Evolutionary conservation across 2,329 filamentous ascomycete genomes (phyloP).

Genomic region (Teratosphaeriaceae sp.): DNA sequence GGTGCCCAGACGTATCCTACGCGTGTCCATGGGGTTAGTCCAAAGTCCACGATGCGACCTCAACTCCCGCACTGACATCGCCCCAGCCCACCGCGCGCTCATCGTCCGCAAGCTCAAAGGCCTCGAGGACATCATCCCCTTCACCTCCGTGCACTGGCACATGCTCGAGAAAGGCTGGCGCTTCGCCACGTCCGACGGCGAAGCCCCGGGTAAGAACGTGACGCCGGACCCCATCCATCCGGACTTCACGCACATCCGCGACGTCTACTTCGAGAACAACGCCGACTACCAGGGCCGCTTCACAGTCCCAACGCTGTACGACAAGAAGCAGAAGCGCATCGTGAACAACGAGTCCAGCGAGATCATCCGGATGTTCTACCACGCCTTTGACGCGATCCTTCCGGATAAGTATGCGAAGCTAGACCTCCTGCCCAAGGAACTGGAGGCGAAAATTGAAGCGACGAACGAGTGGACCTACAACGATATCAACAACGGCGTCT

Average conservation of each 20-base stretch:
- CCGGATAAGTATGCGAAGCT: constrained; percentile 36
- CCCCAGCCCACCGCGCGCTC: constrained; percentile 69
- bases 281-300: constrained; percentile 69
- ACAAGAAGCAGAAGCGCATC: constrained; percentile 67
- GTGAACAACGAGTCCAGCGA: constrained; percentile 91
- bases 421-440: constrained; percentile 39
- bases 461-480: constrained; percentile 49
- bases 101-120: constrained; percentile 90
- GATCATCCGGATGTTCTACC: constrained; percentile 85
- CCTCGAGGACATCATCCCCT: constrained; percentile 72
- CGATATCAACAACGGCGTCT: constrained; percentile 47
- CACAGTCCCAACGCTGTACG: constrained; percentile 82
- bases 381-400: constrained; percentile 63
- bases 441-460: constrained; percentile 41
- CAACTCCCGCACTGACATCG: background rate
- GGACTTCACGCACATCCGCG: constrained; percentile 65
- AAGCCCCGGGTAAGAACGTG: constrained; percentile 49
- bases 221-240: constrained; percentile 57
- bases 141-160: constrained; percentile 89
- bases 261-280: constrained; percentile 74
- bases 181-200: constrained; percentile 62
- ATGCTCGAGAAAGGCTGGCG: constrained; percentile 74
- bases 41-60: background rate
- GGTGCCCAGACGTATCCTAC: constrained; percentile 62
- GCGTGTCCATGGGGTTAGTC: constrained; percentile 76